Base-by-base conservation (phyloP, 208 protist species). In the Novymonas esmeraldas region DNA sequence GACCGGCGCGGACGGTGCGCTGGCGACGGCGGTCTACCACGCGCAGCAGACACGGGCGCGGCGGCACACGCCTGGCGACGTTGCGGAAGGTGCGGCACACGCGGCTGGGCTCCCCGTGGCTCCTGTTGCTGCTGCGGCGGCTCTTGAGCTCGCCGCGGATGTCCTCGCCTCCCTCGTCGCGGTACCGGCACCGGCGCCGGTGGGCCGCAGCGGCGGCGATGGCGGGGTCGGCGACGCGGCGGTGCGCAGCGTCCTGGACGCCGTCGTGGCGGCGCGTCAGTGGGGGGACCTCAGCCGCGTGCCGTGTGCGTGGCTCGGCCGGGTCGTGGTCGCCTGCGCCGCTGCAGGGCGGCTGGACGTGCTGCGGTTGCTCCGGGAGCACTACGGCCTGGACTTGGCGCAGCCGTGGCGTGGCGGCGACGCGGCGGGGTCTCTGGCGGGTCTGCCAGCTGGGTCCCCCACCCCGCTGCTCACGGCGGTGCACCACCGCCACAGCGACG, bases 251-350 rank as follows among this genome's bases (percentile, higher is more conserved):
- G 20, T 75, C 46, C 39, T 75, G 20, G 58, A 81, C 42, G 68
- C 63, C 18, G 67, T 72, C 58, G 20, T 77, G 42, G 50, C 31
- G n/a, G 26, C 66, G 16, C 57, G 67, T n/a, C 54, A 72, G 11
- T 38, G 57, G 22, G 51, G 3, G 6, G 71, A 78, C 66, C 61
- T 82, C 33, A 48, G 24, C 31, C 54, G 54, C n/a, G 71, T 68
- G 18, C 54, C 58, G 28, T 76, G 77, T 42, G 13, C 10, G 14
- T 89, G 78, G 84, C 55, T 91, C 11, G 71, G 56, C 48, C 59
- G 66, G 48, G 76, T 90, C 9, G 65, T 89, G 31, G 51, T 51
- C n/a, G 64, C 50, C 57, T 90, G 82, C 45, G 85, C 78, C 16
- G 69, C 58, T 48, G 66, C 46, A 42, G 39, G 75, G 4, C 74